A percentile compares a stretch with the other conserved stretches of the same genome.
Evolutionary conservation across 2,329 filamentous ascomycete genomes (phyloP).

Genomic region (Beauveria sp.): DNA sequence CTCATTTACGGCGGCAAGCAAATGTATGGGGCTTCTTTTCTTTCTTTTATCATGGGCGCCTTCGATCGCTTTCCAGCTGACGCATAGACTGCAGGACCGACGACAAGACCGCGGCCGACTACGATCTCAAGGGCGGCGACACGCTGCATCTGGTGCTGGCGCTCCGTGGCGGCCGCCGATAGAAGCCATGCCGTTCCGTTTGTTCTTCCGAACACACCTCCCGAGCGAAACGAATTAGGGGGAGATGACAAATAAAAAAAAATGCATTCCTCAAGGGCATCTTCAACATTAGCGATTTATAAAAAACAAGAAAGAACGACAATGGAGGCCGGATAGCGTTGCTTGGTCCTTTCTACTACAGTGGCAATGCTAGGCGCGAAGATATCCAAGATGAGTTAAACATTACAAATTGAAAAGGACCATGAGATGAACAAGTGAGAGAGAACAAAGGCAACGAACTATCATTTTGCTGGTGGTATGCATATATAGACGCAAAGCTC

Average conservation of each 20-base stretch:
- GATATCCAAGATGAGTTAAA: neutral
- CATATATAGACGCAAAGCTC: too few relatives aligned
- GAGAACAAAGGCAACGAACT: neutral
- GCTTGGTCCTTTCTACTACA: neutral
- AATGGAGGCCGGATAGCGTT: neutral
- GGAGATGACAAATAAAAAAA: neutral
- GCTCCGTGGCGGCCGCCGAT: constrained; percentile 63
- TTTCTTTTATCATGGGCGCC: neutral
- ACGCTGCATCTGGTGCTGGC: constrained; percentile 94
- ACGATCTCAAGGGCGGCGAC: constrained; percentile 82
- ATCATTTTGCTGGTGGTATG: neutral
- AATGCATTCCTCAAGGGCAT: neutral
- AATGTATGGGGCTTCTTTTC: constrained; percentile 52
- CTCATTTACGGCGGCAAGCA: constrained; percentile 97
- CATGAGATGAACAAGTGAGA: neutral
- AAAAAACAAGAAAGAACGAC: neutral
- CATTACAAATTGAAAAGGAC: neutral
- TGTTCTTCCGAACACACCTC: neutral
- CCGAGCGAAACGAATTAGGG: neutral
- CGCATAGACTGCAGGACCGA: constrained; percentile 59
- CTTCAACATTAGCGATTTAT: constrained; percentile 1
- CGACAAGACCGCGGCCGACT: constrained; percentile 87
- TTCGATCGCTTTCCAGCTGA: neutral
- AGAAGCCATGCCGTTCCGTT: neutral
- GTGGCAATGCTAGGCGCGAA: neutral